Evolutionary conservation across 2,329 filamentous ascomycete species (phyloP), one percentile per base, ranked within the genome.

Genomic region (Raffaelea arxii): DNA sequence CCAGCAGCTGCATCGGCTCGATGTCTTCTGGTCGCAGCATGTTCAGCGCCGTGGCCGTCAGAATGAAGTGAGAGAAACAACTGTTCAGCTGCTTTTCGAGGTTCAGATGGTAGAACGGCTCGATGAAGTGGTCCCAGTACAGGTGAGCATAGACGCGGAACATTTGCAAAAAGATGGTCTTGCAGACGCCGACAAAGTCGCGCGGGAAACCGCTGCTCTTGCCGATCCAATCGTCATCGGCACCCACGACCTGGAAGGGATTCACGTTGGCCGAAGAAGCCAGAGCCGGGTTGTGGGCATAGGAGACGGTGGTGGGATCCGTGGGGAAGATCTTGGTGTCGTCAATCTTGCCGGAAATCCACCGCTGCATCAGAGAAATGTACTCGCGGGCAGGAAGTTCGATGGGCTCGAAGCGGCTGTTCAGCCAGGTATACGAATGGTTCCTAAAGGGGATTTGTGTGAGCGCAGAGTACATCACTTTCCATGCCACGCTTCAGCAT

Each of bases 71-170:
- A 40, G 84, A 86, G 64, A 92, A 92, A 65, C 85, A 89, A 63
- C 84, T 89, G 71, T 92, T 92, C 51, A 91, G 74, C 57, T 87
- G 83, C 62, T 89, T 85, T 63, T 85, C 82, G 10, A 85, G 70
- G 67, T 86, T 88, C 54, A 91, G 74, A 63, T 90, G 83, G 67
- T 88, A 91, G 65, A 89, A 88, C 5, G 84, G 85, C 55, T 88
- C 84, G 50, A 82, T 70, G 65, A 87, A 98, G 66, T 98, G 92
- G 48, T 90, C 87, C 77, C 94, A 96, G 72, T 98, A 98, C 51
- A 98, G 80, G 66, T 98, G 92, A 41, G 92, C 84, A 61, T 98
- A 98, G 56, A 96, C 91, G 49, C 92, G 86, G 74, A 98, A 97
- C 84, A 98, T 97, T 68, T 96, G 92, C 58, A 90, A 85, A 71